phyloP scores from a whole-genome alignment of 225 moss, liverwort and hornwort species.

The Climacium dendroides region DNA sequence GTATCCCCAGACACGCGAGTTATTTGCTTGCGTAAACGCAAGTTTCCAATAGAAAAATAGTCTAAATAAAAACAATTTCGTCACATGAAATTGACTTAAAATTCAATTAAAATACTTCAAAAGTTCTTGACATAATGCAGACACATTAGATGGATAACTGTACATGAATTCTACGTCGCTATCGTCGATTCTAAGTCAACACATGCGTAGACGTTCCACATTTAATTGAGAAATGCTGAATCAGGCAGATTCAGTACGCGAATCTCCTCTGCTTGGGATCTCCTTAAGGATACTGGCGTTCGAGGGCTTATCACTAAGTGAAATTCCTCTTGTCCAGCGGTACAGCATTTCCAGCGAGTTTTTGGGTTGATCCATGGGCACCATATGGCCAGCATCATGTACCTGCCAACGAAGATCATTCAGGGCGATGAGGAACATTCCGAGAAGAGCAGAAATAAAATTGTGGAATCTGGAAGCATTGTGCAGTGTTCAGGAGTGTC shows the following conservation, averaged over 20 bases:
- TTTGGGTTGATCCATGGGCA: slow-evolving; percentile 63
- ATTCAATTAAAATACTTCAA: background rate
- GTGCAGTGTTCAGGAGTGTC: background rate
- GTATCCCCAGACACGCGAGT: no score
- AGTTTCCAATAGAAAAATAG: background rate
- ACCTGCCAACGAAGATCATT: slow-evolving; percentile 5
- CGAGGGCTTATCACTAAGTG: slow-evolving; percentile 16
- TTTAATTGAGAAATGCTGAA: background rate
- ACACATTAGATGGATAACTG: background rate
- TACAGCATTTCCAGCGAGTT: slow-evolving; percentile 55
- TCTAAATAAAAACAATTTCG: background rate
- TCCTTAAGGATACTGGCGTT: background rate
- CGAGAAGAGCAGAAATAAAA: background rate
- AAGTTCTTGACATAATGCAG: background rate
- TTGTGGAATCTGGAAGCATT: background rate
- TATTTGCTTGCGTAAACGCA: background rate
- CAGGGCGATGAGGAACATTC: background rate
- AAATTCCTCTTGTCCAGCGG: slow-evolving; percentile 49
- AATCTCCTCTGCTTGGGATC: background rate
- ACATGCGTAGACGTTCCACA: background rate
- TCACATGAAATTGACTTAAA: background rate
- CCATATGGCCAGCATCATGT: slow-evolving; percentile 57
- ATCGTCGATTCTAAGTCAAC: background rate
- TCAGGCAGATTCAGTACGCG: background rate
- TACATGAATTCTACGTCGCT: slow-evolving; percentile 2